Evolutionary conservation across 176 grass and related monocot species (phyloP).

Genomic region (Paspalum notatum): DNA sequence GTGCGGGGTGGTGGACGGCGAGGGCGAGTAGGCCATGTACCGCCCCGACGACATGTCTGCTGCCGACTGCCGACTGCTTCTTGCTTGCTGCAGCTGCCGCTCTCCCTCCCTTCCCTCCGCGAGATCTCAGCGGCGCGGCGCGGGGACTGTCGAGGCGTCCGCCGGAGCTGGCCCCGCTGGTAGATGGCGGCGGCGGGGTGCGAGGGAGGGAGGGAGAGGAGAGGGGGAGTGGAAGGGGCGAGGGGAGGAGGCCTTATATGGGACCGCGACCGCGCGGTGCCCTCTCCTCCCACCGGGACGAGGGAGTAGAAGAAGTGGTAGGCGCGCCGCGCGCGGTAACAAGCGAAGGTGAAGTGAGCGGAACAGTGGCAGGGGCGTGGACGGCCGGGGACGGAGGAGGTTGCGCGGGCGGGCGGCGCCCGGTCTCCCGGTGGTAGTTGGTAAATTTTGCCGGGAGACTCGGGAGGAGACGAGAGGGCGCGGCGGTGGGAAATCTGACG

Average conservation of each 20-base stretch:
- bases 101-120: constrained; percentile 20
- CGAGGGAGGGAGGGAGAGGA: not conserved
- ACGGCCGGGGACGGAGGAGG: not conserved
- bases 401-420: constrained; percentile 38
- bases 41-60: constrained; percentile 78
- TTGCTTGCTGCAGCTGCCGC: not conserved
- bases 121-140: constrained; percentile 32
- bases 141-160: not conserved
- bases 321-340: constrained; percentile 34
- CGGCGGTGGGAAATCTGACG: constrained; percentile 9
- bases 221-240: not conserved
- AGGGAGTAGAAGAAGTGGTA: not conserved
- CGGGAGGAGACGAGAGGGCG: too few species aligned
- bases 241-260: constrained; percentile 38
- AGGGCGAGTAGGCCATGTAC: constrained; percentile 98
- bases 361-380: not conserved
- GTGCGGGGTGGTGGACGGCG: constrained; percentile 84
- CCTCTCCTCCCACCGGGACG: not conserved
- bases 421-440: constrained; percentile 28
- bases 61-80: not conserved
- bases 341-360: not conserved
- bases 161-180: not conserved
- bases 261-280: not conserved
- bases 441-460: constrained; percentile 46
- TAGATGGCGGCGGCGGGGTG: constrained; percentile 21